Conservation (phyloP, 225 moss, liverwort and hornwort genomes). For the Bryoerythrophyllum caledonicum region DNA sequence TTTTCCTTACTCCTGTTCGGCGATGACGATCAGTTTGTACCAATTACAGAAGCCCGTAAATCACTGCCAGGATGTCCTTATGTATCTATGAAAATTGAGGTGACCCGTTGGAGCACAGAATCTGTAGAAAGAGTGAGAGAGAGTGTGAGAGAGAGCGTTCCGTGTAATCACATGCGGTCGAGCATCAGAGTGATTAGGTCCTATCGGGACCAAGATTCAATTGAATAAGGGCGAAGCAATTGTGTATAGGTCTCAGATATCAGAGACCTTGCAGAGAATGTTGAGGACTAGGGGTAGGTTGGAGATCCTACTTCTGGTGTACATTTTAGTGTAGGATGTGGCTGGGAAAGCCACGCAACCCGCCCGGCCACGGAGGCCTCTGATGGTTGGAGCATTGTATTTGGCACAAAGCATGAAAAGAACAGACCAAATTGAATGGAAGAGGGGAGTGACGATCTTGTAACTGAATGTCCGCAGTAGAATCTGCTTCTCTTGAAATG, state of each 20-base stretch:
- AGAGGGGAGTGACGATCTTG: neutral
- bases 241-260: slow-evolving; percentile 52
- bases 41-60: slow-evolving; percentile 24
- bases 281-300: slow-evolving; percentile 20
- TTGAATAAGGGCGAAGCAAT: slow-evolving; percentile 36
- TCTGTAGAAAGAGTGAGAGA: too few species aligned
- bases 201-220: slow-evolving; percentile 19
- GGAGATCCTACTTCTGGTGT: slow-evolving; percentile 29
- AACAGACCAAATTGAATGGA: slow-evolving; percentile 5
- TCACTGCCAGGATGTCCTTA: slow-evolving; percentile 23
- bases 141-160: slow-evolving; percentile 13
- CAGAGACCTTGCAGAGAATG: slow-evolving; percentile 51
- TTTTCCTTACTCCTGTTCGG: slow-evolving; percentile 59
- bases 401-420: slow-evolving; percentile 16
- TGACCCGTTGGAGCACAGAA: slow-evolving; percentile 26
- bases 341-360: slow-evolving; percentile 27
- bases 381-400: slow-evolving; percentile 26
- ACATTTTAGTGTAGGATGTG: slow-evolving; percentile 43
- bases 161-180: slow-evolving; percentile 37
- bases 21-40: slow-evolving; percentile 34
- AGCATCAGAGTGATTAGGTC: slow-evolving; percentile 25
- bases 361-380: slow-evolving; percentile 18
- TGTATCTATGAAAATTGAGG: slow-evolving; percentile 34
- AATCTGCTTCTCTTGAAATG: neutral
- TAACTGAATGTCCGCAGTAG: neutral